These are phyloP conservation scores for Penicilliopsis zonata DNA, from an alignment of 495 filamentous ascomycete species.

Conservation along the genomic window DNA sequence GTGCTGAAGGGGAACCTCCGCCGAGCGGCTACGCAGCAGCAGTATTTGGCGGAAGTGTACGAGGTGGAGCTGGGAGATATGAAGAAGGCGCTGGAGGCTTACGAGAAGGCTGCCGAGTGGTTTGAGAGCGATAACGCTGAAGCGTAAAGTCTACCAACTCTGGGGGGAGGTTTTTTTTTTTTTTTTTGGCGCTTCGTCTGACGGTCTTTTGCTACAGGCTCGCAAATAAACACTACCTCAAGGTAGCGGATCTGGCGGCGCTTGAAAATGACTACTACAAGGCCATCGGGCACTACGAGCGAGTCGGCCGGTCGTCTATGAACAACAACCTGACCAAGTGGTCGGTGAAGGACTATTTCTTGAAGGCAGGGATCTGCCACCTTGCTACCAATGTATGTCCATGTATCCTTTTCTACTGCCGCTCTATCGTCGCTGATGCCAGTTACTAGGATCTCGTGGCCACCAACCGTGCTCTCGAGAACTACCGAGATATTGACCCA, in stretches of 20 bases:
- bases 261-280: slow-evolving; percentile 70
- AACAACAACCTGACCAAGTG: slow-evolving; percentile 79
- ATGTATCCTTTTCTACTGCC: not conserved
- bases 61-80: slow-evolving; percentile 68
- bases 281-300: slow-evolving; percentile 69
- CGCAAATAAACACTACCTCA: slow-evolving; percentile 83
- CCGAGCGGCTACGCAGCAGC: slow-evolving; percentile 76
- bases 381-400: slow-evolving; percentile 50
- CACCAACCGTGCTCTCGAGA: slow-evolving; percentile 62
- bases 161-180: slow-evolving; percentile 1
- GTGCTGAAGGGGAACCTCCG: slow-evolving; percentile 75
- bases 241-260: slow-evolving; percentile 77
- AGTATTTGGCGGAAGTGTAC: slow-evolving; percentile 71
- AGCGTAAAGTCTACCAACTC: slow-evolving; percentile 38
- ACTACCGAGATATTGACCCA: slow-evolving; percentile 71
- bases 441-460: slow-evolving; percentile 52
- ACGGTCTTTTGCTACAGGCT: no score
- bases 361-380: slow-evolving; percentile 80
- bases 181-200: slow-evolving; percentile 2
- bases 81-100: slow-evolving; percentile 64
- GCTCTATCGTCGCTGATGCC: not conserved
- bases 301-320: slow-evolving; percentile 57
- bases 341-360: slow-evolving; percentile 84
- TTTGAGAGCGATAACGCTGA: slow-evolving; percentile 79
- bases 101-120: slow-evolving; percentile 73